Percentiles rank a stretch among this genome's conserved stretches.
phyloP scores from a whole-genome alignment of 176 grass and related monocot genomes.

The Musa acuminata region DNA sequence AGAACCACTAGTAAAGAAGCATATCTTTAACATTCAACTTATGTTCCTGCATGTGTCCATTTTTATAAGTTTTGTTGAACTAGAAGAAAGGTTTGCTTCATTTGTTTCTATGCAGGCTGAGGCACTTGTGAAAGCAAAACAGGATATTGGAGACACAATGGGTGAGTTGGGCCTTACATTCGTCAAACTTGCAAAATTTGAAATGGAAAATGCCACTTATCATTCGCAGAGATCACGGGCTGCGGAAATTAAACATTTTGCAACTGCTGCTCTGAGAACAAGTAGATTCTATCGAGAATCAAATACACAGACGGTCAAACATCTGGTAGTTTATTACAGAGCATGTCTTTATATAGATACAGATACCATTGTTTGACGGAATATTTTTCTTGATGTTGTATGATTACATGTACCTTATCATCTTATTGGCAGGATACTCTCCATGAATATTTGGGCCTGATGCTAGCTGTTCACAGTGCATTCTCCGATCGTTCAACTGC shows the following conservation, averaged over 20 bases:
- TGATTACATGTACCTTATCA: slow-evolving; percentile 6
- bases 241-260: slow-evolving; percentile 56
- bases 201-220: slow-evolving; percentile 43
- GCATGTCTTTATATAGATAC: not conserved
- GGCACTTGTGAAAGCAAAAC: slow-evolving; percentile 49
- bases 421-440: slow-evolving; percentile 52
- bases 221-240: slow-evolving; percentile 54
- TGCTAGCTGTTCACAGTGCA: slow-evolving; percentile 69
- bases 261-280: slow-evolving; percentile 50
- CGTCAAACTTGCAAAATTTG: slow-evolving; percentile 78
- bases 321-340: slow-evolving; percentile 48
- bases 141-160: slow-evolving; percentile 61
- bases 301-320: slow-evolving; percentile 48
- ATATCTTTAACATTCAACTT: not conserved
- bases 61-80: not conserved
- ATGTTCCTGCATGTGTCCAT: not conserved
- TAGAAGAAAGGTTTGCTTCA: slow-evolving; percentile 15
- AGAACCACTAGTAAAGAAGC: not conserved
- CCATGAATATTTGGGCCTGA: slow-evolving; percentile 64
- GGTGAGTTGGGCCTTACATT: slow-evolving; percentile 75
- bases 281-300: slow-evolving; percentile 66
- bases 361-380: not conserved
- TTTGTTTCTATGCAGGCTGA: slow-evolving; percentile 50
- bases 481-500: slow-evolving; percentile 66
- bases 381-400: slow-evolving; percentile 14